These are phyloP conservation scores for Hypoxylon sp. DNA, from an alignment of 2,329 filamentous ascomycete species.

Conservation along the genomic window DNA sequence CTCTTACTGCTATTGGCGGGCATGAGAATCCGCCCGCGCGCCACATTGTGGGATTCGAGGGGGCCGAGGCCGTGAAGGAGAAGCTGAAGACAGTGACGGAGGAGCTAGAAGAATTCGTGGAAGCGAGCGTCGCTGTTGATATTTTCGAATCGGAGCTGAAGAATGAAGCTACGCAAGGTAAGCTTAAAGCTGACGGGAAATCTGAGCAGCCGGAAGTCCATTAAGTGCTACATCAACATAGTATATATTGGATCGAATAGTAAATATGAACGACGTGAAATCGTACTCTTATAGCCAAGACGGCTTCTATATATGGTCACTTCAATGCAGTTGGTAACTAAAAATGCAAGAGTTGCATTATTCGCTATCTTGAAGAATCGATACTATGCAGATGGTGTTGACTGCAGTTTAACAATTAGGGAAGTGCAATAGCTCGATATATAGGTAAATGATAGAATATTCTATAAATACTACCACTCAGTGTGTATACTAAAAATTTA, in stretches of 20 bases:
- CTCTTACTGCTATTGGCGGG: conserved; percentile 90
- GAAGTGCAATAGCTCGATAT: background rate
- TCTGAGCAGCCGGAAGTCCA: conserved; percentile 39
- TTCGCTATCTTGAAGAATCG: too few species aligned
- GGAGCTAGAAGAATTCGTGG: conserved; percentile 95
- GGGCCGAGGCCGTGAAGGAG: conserved; percentile 89
- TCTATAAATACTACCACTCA: background rate
- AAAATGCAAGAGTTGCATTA: background rate
- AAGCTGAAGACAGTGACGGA: conserved; percentile 97
- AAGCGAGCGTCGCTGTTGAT: conserved; percentile 88
- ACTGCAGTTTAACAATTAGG: too few species aligned
- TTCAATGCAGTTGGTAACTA: background rate
- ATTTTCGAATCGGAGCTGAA: conserved; percentile 73
- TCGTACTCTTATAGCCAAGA: background rate
- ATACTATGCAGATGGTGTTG: too few species aligned
- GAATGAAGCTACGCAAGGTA: conserved; percentile 64
- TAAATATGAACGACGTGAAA: background rate
- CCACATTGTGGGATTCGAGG: conserved; percentile 94
- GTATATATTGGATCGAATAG: conserved; percentile 10
- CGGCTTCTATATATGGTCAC: background rate
- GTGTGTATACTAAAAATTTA: too few species aligned
- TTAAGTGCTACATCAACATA: conserved; percentile 30
- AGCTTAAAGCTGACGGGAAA: conserved; percentile 46
- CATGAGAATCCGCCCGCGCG: conserved; percentile 95
- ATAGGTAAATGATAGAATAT: background rate